Base-by-base conservation (phyloP, 106 monocot species). In the Allium cepa region DNA sequence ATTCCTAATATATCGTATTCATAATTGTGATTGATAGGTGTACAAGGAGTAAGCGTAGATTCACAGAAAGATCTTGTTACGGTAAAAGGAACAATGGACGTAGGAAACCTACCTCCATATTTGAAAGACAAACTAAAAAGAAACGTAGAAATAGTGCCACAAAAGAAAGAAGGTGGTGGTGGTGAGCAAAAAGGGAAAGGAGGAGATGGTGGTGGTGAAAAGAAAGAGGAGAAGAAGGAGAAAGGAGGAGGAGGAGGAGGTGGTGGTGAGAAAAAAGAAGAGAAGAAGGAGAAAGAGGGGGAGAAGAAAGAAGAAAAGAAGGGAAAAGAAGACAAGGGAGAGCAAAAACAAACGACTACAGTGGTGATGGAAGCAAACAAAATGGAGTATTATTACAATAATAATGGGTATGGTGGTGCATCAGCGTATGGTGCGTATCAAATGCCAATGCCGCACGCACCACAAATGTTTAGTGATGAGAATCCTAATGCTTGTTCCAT, bases 401-500 rank as follows among this genome's bases (percentile, higher is more conserved):
- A 15, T 17, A 28, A 9, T 4, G 18, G 13, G 6, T 79, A 59
- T 26, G 8, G 15, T 4, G 64, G 59, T 3, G 51, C 64, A 26
- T 65, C 64, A 22, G 66, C 45, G 14, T 11, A 2, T 62, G 70
- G 49, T 58, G 47, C 49, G 7, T 79, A 81, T 73, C 63, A 27
- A 26, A 7, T 76, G 17, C 63, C 85, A 70, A 68, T 79, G 74
- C 69, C 74, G 17, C 76, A 79, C 53, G 74, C 86, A 13, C 86
- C 88, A 14, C 95, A 91, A 72, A 26, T 92, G 36, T 91, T 96
- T 67, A 96, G 88, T 73, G 96, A 96, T 17, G 96, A 96, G 69
- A 96, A 96, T 75, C 92, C 96, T 26, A 92, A 96, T 72, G 88
- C 88, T 4, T 97, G 96, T 74, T 80, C 79, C 17, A 59, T 96